A percentile compares a stretch with the other conserved stretches of the same genome.
phyloP scores from a whole-genome alignment of 148 eudicot genomes.

The Vaccinium corymbosum region DNA sequence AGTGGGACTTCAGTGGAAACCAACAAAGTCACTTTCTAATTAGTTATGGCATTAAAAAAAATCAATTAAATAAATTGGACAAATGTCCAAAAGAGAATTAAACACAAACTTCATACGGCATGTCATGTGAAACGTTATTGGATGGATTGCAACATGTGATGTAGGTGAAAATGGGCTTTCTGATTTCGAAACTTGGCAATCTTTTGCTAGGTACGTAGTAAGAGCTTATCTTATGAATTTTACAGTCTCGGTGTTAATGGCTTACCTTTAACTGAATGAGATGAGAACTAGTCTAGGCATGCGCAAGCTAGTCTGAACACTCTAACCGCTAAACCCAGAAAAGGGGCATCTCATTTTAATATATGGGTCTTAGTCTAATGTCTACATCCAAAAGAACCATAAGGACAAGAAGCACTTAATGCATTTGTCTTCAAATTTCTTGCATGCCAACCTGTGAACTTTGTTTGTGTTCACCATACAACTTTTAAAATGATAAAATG shows the following conservation, averaged over 20 bases:
- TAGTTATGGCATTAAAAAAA: neutral
- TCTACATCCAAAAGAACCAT: neutral
- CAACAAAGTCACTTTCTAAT: neutral
- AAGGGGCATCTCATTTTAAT: neutral
- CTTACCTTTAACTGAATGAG: too few relatives aligned
- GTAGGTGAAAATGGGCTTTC: neutral
- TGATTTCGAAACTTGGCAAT: too few relatives aligned
- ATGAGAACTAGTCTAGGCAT: too few relatives aligned
- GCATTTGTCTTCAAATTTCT: slow-evolving; percentile 13
- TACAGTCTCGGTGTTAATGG: too few relatives aligned
- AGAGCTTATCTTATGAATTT: too few relatives aligned
- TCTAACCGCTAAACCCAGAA: too few relatives aligned
- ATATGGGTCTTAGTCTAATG: neutral
- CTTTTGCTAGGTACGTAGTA: too few relatives aligned
- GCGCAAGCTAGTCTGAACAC: too few relatives aligned
- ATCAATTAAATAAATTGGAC: neutral
- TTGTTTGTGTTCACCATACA: neutral
- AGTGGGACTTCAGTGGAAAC: neutral
- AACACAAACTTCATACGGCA: neutral
- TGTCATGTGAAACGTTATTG: neutral
- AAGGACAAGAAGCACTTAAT: slow-evolving; percentile 17
- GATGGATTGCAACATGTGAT: slow-evolving; percentile 2
- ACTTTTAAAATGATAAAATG: neutral
- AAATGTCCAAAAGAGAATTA: neutral
- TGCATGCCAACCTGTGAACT: slow-evolving; percentile 12